Evolutionary conservation across 192 early-diverging fungal genomes (phyloP).

Genomic region (Irineochytrium annulatum): DNA sequence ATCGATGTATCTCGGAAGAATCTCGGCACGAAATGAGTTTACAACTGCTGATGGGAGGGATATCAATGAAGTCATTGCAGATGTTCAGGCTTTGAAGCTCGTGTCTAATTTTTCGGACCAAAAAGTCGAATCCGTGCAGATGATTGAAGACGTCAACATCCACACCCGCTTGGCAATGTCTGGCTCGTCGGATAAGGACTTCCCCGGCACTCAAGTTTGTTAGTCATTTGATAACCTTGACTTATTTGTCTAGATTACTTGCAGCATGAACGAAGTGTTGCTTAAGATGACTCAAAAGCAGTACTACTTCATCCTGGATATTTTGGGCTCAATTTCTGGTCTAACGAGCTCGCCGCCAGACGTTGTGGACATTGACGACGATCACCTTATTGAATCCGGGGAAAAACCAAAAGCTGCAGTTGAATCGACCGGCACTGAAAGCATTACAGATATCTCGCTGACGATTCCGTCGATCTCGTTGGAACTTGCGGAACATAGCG

Average conservation of each 20-base stretch:
- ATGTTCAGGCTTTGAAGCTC: slow-evolving; percentile 36
- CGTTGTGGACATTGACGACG: background rate
- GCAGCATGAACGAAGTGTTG: slow-evolving; percentile 67
- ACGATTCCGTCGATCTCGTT: slow-evolving; percentile 68
- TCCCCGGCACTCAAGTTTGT: slow-evolving; percentile 9
- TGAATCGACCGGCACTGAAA: background rate
- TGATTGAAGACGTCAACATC: slow-evolving; percentile 83
- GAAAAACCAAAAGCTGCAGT: background rate
- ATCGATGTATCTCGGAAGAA: slow-evolving; percentile 77
- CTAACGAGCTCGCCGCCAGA: background rate
- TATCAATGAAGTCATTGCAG: slow-evolving; percentile 26
- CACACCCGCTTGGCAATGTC: slow-evolving; percentile 39
- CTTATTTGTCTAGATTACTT: slow-evolving; percentile 40
- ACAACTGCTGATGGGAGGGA: slow-evolving; percentile 44
- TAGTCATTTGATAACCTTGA: background rate
- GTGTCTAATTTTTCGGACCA: slow-evolving; percentile 29
- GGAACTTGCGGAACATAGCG: slow-evolving; percentile 66
- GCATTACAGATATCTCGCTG: slow-evolving; percentile 51
- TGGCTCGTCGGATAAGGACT: slow-evolving; percentile 3
- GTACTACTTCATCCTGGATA: slow-evolving; percentile 74
- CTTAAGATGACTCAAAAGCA: slow-evolving; percentile 78
- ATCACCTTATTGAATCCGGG: background rate
- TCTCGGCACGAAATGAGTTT: slow-evolving; percentile 78
- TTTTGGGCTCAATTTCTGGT: slow-evolving; percentile 44
- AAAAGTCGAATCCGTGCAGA: slow-evolving; percentile 48